These are phyloP conservation scores for Clonostachys chloroleuca DNA, from an alignment of 2,329 filamentous ascomycete genomes.

Conservation along the genomic window DNA sequence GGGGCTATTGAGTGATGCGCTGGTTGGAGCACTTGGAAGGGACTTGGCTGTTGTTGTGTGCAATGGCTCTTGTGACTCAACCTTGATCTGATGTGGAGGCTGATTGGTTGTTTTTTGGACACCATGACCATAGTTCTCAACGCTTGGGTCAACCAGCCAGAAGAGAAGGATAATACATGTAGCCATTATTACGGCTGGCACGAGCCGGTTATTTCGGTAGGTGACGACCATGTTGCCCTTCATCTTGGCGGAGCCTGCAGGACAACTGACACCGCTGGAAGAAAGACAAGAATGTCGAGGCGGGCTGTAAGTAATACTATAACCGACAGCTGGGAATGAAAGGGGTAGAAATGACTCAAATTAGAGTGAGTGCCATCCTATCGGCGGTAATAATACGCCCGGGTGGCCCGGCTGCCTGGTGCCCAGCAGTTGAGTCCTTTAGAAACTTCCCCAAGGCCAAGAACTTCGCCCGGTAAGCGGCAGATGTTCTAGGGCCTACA, in stretches of 20 bases:
- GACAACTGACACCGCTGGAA: too few species aligned
- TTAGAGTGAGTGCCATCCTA: not conserved
- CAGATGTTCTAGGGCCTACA: too few species aligned
- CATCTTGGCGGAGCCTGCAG: not conserved
- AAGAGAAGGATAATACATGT: constrained; percentile 9
- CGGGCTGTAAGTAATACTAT: not conserved
- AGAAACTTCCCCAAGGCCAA: too few species aligned
- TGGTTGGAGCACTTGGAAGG: too few species aligned
- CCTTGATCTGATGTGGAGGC: not conserved
- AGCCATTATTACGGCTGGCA: constrained; percentile 12
- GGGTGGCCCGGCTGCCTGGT: not conserved
- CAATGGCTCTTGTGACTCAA: not conserved
- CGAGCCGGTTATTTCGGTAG: constrained; percentile 13
- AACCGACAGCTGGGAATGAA: not conserved
- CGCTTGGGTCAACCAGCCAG: constrained; percentile 9
- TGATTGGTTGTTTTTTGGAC: not conserved
- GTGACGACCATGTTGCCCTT: constrained; percentile 8
- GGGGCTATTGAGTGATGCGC: not conserved
- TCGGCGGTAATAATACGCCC: not conserved
- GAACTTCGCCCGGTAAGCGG: too few species aligned
- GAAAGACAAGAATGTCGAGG: not conserved
- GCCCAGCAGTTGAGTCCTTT: not conserved
- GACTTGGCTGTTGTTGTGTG: not conserved
- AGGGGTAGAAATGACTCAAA: not conserved
- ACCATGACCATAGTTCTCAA: constrained; percentile 4